These are phyloP conservation scores for Plasmopara muralis DNA, from an alignment of 352 stramenopile species.

Conservation along the genomic window DNA sequence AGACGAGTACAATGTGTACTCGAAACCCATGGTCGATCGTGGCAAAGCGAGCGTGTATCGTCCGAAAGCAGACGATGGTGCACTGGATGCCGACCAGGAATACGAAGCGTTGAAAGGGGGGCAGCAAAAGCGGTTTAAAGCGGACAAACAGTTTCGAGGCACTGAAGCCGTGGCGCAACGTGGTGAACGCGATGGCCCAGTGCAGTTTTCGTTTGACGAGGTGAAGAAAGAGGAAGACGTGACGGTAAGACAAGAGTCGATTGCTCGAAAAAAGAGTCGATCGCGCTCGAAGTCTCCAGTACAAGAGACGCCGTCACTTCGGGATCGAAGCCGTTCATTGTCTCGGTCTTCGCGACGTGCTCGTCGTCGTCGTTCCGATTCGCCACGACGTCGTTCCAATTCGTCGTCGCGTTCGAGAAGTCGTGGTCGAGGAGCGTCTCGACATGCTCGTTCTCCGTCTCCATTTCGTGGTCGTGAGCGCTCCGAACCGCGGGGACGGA, in stretches of 20 bases:
- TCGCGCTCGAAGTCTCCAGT: no score
- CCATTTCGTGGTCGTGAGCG: conserved; percentile 17
- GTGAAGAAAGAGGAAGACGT: conserved; percentile 34
- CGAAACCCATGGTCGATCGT: conserved; percentile 93
- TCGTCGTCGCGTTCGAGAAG: conserved; percentile 7
- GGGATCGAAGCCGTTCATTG: no score
- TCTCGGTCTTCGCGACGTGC: no score
- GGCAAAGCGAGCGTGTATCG: conserved; percentile 87
- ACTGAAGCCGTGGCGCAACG: conserved; percentile 35
- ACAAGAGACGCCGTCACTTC: no score
- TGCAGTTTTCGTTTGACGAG: conserved; percentile 80
- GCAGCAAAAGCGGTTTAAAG: conserved; percentile 80
- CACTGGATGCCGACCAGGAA: conserved; percentile 80
- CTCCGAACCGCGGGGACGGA: not conserved
- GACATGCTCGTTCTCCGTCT: conserved; percentile 4
- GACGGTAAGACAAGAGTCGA: conserved; percentile 14
- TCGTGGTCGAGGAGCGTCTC: conserved; percentile 7
- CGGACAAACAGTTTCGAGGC: conserved; percentile 85
- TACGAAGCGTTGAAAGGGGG: conserved; percentile 88
- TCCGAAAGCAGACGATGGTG: conserved; percentile 84
- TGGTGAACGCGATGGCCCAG: conserved; percentile 52
- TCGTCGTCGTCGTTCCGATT: conserved; percentile 6
- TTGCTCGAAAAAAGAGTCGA: not conserved
- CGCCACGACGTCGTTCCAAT: conserved; percentile 6
- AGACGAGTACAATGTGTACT: conserved; percentile 98